Evolutionary conservation across 2,329 filamentous ascomycete species (phyloP).

Genomic region (Colletotrichum sp.): DNA sequence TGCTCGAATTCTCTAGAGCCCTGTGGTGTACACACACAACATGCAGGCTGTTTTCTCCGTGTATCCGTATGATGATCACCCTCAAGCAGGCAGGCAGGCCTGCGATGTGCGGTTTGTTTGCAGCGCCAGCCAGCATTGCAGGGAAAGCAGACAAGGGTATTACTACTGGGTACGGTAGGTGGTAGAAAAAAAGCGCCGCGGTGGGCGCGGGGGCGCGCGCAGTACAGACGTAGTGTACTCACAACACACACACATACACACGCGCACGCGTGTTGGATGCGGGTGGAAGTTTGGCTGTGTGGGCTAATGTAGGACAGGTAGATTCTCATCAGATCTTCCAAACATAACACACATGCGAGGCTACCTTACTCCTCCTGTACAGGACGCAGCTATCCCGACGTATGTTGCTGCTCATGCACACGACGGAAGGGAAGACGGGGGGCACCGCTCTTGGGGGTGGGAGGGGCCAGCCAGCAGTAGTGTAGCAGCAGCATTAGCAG

Average conservation of each 20-base stretch:
- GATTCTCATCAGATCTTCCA: conserved; percentile 20
- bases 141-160: background rate
- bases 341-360: conserved; percentile 8
- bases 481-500: background rate
- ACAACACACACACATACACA: background rate
- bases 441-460: background rate
- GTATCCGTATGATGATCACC: background rate
- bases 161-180: background rate
- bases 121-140: background rate
- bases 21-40: background rate
- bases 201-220: background rate
- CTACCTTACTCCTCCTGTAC: background rate
- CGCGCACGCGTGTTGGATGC: background rate
- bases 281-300: background rate
- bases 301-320: conserved; percentile 17
- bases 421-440: conserved; percentile 13
- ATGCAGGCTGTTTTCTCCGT: background rate
- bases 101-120: too few relatives aligned
- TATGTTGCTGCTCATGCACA: conserved; percentile 11
- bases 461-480: background rate
- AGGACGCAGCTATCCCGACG: conserved; percentile 17
- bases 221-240: background rate
- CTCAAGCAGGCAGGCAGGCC: background rate
- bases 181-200: background rate
- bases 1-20: background rate